Evolutionary conservation across 1,139 yeast genomes (phyloP), one percentile per base, ranked within the genome.

Genomic region (Suhomyces anneliseae): DNA sequence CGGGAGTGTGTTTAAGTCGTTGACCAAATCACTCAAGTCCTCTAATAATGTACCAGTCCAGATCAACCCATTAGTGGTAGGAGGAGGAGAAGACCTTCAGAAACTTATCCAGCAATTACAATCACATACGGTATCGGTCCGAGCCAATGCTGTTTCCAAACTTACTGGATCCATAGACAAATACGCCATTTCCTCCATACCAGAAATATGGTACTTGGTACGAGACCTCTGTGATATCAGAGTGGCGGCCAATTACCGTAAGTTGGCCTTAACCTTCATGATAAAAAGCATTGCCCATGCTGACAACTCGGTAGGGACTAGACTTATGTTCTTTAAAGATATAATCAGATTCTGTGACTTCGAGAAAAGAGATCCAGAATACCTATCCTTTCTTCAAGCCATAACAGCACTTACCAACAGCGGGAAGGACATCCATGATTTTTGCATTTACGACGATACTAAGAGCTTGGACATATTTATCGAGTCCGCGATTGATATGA

Each of bases 201-300:
- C 87, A 0, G 92, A 87, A 55, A 75, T 88, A 4, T 89, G 97
- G 97, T 82, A 85, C 58, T 67, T 82, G 47, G 85, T 85, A 0
- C 69, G 81, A 53, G 82, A 79, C 48, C 68, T 86, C 64, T 74
- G 87, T 43, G 71, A 72, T 8, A 61, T 70, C 0, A 66, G 66
- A 11, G 63, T 72, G 10, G 70, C 71, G 36, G 66, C 72, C 4
- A 57, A 70, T 2, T 75, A 80, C 26, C 71, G 95, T 40, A 65
- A 79, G 36, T 77, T 80, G 1, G 84, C 83, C 0, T 61, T 88
- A 29, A 63, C 72, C 24, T 68, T 89, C 39, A 65, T 87, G 62
- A 64, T 68, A 14, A 73, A 76, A 41, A 85, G 95, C 61, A 78
- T 87, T 9, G 63, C 65, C 34, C 72, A 74, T 40, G 85, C 82